Conservation (phyloP, 495 filamentous ascomycete species). For the Podospora bellae-mahoneyi region DNA sequence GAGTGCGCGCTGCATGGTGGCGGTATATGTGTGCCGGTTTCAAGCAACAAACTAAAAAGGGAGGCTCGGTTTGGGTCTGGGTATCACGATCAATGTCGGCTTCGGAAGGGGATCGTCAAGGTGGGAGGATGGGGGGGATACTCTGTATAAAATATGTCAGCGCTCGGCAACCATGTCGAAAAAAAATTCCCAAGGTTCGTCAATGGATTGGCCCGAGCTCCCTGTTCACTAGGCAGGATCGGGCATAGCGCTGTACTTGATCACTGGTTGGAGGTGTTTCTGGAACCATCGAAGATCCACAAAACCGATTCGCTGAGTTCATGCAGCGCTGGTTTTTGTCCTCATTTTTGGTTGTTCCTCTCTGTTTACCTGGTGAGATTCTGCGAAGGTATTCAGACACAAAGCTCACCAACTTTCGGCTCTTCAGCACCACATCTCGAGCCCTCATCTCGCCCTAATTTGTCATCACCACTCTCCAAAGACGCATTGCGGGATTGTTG, state of each 20-base stretch:
- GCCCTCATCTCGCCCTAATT: background rate
- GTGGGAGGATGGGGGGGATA: conserved; percentile 13
- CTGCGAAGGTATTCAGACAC: background rate
- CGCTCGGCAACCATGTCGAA: conserved; percentile 17
- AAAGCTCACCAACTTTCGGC: background rate
- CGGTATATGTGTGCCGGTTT: conserved; percentile 3
- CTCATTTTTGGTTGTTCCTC: background rate
- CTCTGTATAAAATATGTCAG: conserved; percentile 16
- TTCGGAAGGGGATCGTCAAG: conserved; percentile 8
- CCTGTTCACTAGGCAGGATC: conserved; percentile 20
- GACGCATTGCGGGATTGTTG: conserved; percentile 12
- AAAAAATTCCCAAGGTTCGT: conserved; percentile 32
- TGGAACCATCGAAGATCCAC: conserved; percentile 36
- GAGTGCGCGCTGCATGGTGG: conserved; percentile 48
- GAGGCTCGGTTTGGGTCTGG: conserved; percentile 10
- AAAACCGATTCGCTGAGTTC: background rate
- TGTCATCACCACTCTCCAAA: background rate
- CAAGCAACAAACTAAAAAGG: conserved; percentile 9
- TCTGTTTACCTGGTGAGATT: background rate
- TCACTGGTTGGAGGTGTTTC: conserved; percentile 25
- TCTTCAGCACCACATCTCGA: background rate
- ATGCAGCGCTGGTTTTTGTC: background rate
- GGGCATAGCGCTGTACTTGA: conserved; percentile 21
- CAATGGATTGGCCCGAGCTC: conserved; percentile 33
- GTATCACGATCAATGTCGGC: conserved; percentile 24